These are phyloP conservation scores for Apophysomyces trapeziformis DNA, from an alignment of 371 early-diverging fungal species.

Conservation along the genomic window DNA sequence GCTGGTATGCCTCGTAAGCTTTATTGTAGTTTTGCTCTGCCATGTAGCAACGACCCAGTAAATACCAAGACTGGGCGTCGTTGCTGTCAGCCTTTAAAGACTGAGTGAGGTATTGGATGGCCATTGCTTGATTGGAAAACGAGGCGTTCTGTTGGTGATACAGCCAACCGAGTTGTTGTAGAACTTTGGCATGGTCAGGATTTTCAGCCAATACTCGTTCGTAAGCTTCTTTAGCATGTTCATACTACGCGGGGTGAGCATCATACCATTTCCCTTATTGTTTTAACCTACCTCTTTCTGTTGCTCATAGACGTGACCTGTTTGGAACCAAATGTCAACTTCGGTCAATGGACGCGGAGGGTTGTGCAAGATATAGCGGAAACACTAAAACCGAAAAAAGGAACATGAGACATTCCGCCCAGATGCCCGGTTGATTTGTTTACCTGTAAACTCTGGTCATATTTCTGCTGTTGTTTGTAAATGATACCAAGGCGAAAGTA, in stretches of 20 bases:
- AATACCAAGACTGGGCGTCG: constrained; percentile 96
- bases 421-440: not conserved
- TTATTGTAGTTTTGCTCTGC: constrained; percentile 92
- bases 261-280: not conserved
- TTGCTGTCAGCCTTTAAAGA: constrained; percentile 86
- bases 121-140: constrained; percentile 83
- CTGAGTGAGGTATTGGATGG: constrained; percentile 81
- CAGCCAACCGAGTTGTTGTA: constrained; percentile 97
- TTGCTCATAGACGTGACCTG: constrained; percentile 96
- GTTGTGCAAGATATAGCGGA: constrained; percentile 86
- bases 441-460: constrained; percentile 83
- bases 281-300: constrained; percentile 78
- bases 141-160: constrained; percentile 85
- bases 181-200: constrained; percentile 93
- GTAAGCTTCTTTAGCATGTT: constrained; percentile 88
- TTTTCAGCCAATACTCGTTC: constrained; percentile 89
- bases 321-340: constrained; percentile 97
- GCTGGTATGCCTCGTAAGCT: constrained; percentile 98
- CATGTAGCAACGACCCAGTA: constrained; percentile 97
- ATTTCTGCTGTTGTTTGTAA: constrained; percentile 95
- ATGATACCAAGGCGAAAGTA: constrained; percentile 97
- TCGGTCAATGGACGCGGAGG: constrained; percentile 96
- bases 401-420: not conserved
- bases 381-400: constrained; percentile 58
- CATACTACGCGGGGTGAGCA: constrained; percentile 49